Evolutionary conservation across 768 basidiomycete genomes (phyloP).

Genomic region (Kockovaella imperatae): DNA sequence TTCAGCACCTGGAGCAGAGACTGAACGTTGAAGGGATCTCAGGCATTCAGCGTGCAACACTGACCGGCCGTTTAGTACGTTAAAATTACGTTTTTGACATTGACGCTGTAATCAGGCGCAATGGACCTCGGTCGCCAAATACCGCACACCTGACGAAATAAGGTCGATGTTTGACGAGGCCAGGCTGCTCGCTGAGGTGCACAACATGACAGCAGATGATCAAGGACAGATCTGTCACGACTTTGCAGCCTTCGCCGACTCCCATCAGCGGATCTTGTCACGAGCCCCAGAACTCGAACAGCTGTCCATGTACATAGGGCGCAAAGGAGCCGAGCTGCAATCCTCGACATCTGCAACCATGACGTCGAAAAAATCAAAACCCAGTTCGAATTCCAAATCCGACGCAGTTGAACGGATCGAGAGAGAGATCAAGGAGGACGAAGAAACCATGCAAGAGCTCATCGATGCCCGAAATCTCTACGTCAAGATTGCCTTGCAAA

Average conservation of each 20-base stretch:
- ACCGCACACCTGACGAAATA: constrained; percentile 70
- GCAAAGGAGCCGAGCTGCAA: constrained; percentile 49
- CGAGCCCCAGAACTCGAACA: constrained; percentile 64
- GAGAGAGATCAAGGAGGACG: constrained; percentile 18
- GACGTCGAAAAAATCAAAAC: background rate
- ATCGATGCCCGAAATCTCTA: constrained; percentile 54
- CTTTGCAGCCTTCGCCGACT: constrained; percentile 82
- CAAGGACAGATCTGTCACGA: constrained; percentile 43
- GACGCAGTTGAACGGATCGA: constrained; percentile 1
- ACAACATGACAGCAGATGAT: constrained; percentile 6
- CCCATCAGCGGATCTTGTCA: constrained; percentile 65
- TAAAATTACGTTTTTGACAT: background rate
- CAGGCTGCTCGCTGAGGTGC: constrained; percentile 40
- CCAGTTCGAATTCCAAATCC: background rate
- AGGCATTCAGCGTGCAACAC: constrained; percentile 10
- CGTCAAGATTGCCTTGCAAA: constrained; percentile 66
- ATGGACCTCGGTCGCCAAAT: constrained; percentile 80
- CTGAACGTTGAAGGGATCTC: constrained; percentile 2
- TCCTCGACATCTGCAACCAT: constrained; percentile 1
- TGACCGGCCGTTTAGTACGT: constrained; percentile 17
- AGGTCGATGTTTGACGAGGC: constrained; percentile 62
- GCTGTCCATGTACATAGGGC: constrained; percentile 62
- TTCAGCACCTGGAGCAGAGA: constrained; percentile 43
- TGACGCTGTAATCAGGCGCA: constrained; percentile 78
- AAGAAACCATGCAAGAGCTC: constrained; percentile 50